Conservation (phyloP, 2,329 filamentous ascomycete species). For the Cylindrodendrum hubeiense region DNA sequence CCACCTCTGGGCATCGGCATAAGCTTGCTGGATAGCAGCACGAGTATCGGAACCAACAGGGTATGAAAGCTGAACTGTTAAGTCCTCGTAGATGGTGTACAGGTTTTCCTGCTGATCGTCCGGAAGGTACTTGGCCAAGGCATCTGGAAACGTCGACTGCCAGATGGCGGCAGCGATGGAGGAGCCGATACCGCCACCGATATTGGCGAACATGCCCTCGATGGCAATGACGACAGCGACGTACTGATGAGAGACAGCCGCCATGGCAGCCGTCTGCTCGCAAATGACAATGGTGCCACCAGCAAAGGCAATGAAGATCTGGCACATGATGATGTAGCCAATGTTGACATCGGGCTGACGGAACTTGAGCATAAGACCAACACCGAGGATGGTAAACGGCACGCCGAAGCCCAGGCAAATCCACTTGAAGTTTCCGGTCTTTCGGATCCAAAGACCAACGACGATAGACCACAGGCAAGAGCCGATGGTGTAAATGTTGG, state of each 20-base stretch:
- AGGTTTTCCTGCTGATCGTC: slow-evolving; percentile 44
- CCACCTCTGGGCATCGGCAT: slow-evolving; percentile 56
- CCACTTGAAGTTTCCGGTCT: slow-evolving; percentile 66
- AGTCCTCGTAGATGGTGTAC: slow-evolving; percentile 56
- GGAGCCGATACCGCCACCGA: slow-evolving; percentile 24
- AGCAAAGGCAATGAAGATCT: slow-evolving; percentile 51
- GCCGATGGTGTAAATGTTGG: slow-evolving; percentile 62
- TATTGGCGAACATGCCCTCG: slow-evolving; percentile 28
- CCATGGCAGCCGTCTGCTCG: slow-evolving; percentile 50
- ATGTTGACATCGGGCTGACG: slow-evolving; percentile 51
- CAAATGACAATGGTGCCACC: slow-evolving; percentile 44
- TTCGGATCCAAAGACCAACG: slow-evolving; percentile 63
- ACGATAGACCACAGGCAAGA: slow-evolving; percentile 61
- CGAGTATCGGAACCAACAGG: slow-evolving; percentile 52
- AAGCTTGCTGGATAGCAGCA: slow-evolving; percentile 56
- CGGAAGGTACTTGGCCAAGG: slow-evolving; percentile 53
- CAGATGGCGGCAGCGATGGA: slow-evolving; percentile 27
- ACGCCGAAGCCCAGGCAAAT: slow-evolving; percentile 64
- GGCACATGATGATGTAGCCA: slow-evolving; percentile 54
- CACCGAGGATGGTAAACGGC: slow-evolving; percentile 65
- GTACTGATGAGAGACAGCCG: slow-evolving; percentile 48
- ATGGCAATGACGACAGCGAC: slow-evolving; percentile 51
- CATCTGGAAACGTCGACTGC: slow-evolving; percentile 50
- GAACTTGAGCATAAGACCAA: slow-evolving; percentile 70
- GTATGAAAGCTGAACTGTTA: slow-evolving; percentile 51